Evolutionary conservation across 148 eudicot genomes (phyloP).

Genomic region (Persicaria tinctoria): DNA sequence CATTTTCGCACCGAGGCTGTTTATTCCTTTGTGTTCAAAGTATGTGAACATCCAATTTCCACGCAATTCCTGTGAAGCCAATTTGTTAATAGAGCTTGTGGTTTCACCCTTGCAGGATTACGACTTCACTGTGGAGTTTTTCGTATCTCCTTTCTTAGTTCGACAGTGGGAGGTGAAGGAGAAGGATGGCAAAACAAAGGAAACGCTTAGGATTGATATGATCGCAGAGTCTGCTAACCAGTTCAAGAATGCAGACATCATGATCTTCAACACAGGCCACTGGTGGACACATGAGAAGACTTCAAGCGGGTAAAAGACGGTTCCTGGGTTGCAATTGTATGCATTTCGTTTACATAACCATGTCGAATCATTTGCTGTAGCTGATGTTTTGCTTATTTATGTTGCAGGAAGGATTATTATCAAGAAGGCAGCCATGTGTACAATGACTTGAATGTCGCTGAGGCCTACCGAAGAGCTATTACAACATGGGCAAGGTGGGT

Average conservation of each 20-base stretch:
- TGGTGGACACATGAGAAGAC: conserved; percentile 99
- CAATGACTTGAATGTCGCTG: conserved; percentile 51
- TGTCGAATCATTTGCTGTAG: background rate
- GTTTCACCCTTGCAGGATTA: conserved; percentile 48
- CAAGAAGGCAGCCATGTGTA: conserved; percentile 95
- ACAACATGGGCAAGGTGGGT: conserved; percentile 98
- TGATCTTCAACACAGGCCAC: conserved; percentile 90
- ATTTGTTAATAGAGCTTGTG: background rate
- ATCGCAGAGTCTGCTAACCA: conserved; percentile 43
- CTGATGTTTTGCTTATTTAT: background rate
- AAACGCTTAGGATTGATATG: conserved; percentile 82
- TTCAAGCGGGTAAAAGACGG: conserved; percentile 51
- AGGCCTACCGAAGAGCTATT: conserved; percentile 81
- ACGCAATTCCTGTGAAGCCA: background rate
- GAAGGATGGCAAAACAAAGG: conserved; percentile 50
- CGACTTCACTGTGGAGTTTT: conserved; percentile 70
- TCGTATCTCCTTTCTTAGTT: conserved; percentile 84
- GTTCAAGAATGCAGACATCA: conserved; percentile 59
- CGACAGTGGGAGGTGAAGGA: conserved; percentile 66
- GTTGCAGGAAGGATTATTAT: conserved; percentile 68
- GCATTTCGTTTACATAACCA: too few species aligned
- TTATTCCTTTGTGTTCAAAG: conserved; percentile 76
- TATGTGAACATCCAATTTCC: conserved; percentile 20
- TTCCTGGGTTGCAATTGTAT: background rate
- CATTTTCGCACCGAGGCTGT: conserved; percentile 68